phyloP scores from a whole-genome alignment of 108 stramenopile species.

The Cylindrotheca fusiformis region DNA sequence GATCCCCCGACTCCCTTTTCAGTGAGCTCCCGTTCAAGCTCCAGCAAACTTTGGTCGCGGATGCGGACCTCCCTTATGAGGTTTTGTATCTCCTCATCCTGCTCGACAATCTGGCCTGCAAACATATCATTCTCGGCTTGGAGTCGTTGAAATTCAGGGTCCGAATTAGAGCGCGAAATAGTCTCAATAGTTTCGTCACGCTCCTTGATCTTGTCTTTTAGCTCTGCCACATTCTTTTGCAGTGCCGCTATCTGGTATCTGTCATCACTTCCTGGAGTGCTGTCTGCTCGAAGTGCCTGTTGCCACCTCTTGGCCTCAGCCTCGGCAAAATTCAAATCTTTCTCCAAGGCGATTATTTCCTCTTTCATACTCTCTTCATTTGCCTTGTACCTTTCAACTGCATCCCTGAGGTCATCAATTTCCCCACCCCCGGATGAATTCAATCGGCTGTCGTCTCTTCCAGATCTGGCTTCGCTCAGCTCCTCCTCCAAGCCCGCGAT shows the following conservation, averaged over 20 bases:
- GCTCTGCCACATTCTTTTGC: conserved; percentile 39
- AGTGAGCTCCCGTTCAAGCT: conserved; percentile 29
- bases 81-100: conserved; percentile 75
- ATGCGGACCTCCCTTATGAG: conserved; percentile 34
- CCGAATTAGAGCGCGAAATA: not conserved
- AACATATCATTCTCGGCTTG: conserved; percentile 83
- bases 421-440: conserved; percentile 7
- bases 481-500: conserved; percentile 43
- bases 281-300: conserved; percentile 21
- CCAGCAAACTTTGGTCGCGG: conserved; percentile 27
- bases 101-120: conserved; percentile 84
- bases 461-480: conserved; percentile 28
- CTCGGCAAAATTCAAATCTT: conserved; percentile 36
- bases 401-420: conserved; percentile 14
- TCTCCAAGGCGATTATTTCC: conserved; percentile 18
- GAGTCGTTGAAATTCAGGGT: conserved; percentile 25
- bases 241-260: conserved; percentile 24
- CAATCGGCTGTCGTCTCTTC: conserved; percentile 16
- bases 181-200: conserved; percentile 30
- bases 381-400: conserved; percentile 1
- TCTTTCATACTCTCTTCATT: conserved; percentile 29
- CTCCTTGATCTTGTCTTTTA: conserved; percentile 12
- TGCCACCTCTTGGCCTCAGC: conserved; percentile 28
- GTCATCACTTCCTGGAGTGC: conserved; percentile 13
- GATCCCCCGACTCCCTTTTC: not conserved